Evolutionary conservation across 2,329 filamentous ascomycete genomes (phyloP), one percentile per base, ranked within the genome.

Genomic region (Colletotrichum eleusines): DNA sequence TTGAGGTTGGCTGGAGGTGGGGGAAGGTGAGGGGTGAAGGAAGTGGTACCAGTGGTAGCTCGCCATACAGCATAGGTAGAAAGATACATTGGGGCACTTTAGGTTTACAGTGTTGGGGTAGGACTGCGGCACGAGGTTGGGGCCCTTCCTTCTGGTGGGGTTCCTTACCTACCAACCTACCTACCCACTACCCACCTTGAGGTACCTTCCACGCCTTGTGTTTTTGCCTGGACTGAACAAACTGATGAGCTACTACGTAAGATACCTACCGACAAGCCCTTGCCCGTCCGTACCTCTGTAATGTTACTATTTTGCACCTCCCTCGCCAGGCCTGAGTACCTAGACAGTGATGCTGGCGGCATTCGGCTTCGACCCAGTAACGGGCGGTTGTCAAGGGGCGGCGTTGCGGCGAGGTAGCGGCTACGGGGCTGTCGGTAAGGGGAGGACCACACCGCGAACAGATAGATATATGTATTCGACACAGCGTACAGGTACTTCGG

Each of bases 1-100:
- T 26, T 38, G 18, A 14, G 9, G 46, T 26, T 51, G 59, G 38
- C 33, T 35, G 48, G 14, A 26, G 26, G 57, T 40, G 18, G 40
- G 42, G 40, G 40, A 16, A n/a, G 57, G 55, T 42, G 55, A 58
- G 48, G 48, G 26, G 26, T 9, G 26, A 26, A 28, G 4, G n/a
- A 16, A 16, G n/a, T 26, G 54, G 14, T 33, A 31, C 33, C 35
- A 26, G 33, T 6, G 54, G 54, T 57, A 57, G 14, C 54, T 40
- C 18, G n/a, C 35, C 54, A 57, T 57, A 38, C n/a, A 26, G n/a
- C 16, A n/a, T 23, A 55, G 33, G 53, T 26, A 12, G n/a, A 20
- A 55, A 26, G 53, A 55, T 55, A 55, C 53, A 55, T 55, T n/a
- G n/a, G 33, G n/a, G 12, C n/a, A 26, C 12, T 38, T 23, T 38